Evolutionary conservation across 305 asterid species (phyloP), one percentile per base, ranked within the genome.

Genomic region (Fraxinus greggii): DNA sequence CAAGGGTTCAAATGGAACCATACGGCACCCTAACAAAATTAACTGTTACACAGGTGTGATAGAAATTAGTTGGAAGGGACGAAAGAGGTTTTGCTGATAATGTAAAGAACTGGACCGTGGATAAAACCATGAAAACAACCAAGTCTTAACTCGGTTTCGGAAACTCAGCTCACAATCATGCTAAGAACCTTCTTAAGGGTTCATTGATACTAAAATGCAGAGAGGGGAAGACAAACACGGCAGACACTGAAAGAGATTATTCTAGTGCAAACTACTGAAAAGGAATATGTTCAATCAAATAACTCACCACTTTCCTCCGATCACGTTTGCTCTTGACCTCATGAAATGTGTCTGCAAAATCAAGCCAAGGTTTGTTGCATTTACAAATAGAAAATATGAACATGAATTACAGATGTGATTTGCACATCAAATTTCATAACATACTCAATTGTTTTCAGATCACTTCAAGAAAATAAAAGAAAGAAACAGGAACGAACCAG

Each of bases 321-420:
- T 88, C 91, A 21, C 89, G 92, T 86, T 90, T 92, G 83, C 78
- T 87, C 87, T 86, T 92, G 56, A 91, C 93, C 87, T 90, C 90
- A 35, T 89, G 94, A 85, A 92, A 91, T 65, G 94, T 90, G 87
- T 91, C 97, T 92, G 92, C 87, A 79, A 31, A 74, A 82, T 72
- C 42, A 84, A 79, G 84, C 23, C 73, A 61, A 70, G 29, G 61
- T 28, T 59, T 65, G 70, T 24, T 17, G 21, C 24, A 51, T 28
- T 78, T 3, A 17, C 38, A 13, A 77, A 21, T 23, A 70, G 51
- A 59, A 54, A 24, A 48, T 69, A 42, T 29, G 42, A 51, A 74
- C 75, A 79, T 38, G 75, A 75, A 73, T 40, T 40, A 80, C 75
- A 72, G 10, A 40, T 45, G 7, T 48, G 83, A 75, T 56, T 7